Evolutionary conservation across 2,329 filamentous ascomycete species (phyloP).

Genomic region (Pseudopyrenochaeta lycopersici): DNA sequence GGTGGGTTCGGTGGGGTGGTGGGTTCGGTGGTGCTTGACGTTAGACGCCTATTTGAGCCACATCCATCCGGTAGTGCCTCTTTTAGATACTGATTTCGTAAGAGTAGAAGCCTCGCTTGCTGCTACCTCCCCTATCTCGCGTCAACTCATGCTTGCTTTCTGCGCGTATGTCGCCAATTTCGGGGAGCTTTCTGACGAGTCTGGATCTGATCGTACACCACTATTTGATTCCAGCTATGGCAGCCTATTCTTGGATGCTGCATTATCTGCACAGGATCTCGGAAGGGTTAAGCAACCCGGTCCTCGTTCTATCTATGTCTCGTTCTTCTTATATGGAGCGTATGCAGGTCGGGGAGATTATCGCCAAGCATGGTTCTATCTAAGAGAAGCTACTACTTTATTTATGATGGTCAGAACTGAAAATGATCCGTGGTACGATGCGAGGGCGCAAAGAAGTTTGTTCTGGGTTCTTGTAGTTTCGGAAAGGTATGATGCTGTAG

Average conservation of each 20-base stretch:
- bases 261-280: constrained; percentile 27
- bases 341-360: constrained; percentile 77
- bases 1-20: too few relatives aligned
- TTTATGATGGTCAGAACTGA: constrained; percentile 29
- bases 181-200: constrained; percentile 21
- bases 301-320: constrained; percentile 66
- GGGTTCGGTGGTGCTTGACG: too few relatives aligned
- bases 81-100: constrained; percentile 32
- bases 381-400: constrained; percentile 79
- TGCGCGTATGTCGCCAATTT: constrained; percentile 49
- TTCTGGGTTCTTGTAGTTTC: constrained; percentile 40
- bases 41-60: constrained; percentile 74
- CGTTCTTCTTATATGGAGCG: constrained; percentile 79
- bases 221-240: neutral
- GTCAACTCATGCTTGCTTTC: constrained; percentile 47
- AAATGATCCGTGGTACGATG: constrained; percentile 21
- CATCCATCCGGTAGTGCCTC: constrained; percentile 65
- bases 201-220: neutral
- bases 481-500: constrained; percentile 25
- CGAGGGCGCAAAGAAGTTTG: constrained; percentile 13
- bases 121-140: constrained; percentile 28
- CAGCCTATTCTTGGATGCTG: constrained; percentile 34
- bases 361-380: constrained; percentile 80
- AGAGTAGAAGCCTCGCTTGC: constrained; percentile 29
- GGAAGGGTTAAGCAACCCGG: constrained; percentile 28